phyloP scores from a whole-genome alignment of 2,329 filamentous ascomycete species.

The Ophiostoma perfectum region DNA sequence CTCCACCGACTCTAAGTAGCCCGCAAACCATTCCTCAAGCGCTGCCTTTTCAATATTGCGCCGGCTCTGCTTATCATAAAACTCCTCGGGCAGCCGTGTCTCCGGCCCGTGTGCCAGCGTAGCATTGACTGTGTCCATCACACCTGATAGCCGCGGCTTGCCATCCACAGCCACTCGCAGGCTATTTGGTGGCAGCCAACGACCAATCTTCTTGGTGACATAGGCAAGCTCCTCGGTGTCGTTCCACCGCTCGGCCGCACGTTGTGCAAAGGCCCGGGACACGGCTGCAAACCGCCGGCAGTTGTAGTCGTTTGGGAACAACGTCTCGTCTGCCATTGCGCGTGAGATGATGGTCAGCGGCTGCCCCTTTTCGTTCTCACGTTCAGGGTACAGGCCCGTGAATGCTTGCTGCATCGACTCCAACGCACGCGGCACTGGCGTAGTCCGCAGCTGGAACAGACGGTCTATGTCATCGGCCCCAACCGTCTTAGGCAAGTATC shows the following conservation, averaged over 20 bases:
- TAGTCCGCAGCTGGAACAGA: slow-evolving; percentile 67
- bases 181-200: slow-evolving; percentile 73
- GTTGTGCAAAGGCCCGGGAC: slow-evolving; percentile 63
- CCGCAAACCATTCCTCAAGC: slow-evolving; percentile 88
- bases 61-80: slow-evolving; percentile 72
- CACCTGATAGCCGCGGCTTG: slow-evolving; percentile 75
- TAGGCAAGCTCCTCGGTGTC: slow-evolving; percentile 75
- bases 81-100: slow-evolving; percentile 74
- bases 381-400: slow-evolving; percentile 64
- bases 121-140: slow-evolving; percentile 91
- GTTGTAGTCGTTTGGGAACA: slow-evolving; percentile 71
- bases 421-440: slow-evolving; percentile 67
- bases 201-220: slow-evolving; percentile 68
- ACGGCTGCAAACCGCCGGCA: slow-evolving; percentile 69
- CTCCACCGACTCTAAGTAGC: slow-evolving; percentile 77
- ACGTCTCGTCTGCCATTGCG: slow-evolving; percentile 63
- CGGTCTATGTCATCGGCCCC: slow-evolving; percentile 38
- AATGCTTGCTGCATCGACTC: slow-evolving; percentile 74
- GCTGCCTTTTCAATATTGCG: slow-evolving; percentile 68
- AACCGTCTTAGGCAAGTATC: slow-evolving; percentile 60
- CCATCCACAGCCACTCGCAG: slow-evolving; percentile 74
- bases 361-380: slow-evolving; percentile 41
- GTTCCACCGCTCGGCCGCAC: slow-evolving; percentile 70
- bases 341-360: slow-evolving; percentile 62
- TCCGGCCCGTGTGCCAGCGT: slow-evolving; percentile 76